These are phyloP conservation scores for Nakazawaea anatomiae DNA, from an alignment of 805 yeast genomes.

Conservation along the genomic window DNA sequence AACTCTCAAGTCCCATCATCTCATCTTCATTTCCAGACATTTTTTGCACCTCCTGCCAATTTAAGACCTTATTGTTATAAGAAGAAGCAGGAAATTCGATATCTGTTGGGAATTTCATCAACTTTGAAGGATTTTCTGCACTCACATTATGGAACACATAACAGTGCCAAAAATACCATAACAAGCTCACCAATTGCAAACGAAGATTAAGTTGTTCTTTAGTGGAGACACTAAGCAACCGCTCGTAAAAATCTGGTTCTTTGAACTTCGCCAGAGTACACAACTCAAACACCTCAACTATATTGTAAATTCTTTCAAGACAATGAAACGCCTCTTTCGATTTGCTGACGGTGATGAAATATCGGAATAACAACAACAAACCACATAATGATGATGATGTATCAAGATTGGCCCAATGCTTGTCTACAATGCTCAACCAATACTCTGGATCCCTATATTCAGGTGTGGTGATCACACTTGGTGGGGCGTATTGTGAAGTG, in stretches of 20 bases:
- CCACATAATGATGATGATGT: slow-evolving; percentile 9
- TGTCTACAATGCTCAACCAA: slow-evolving; percentile 30
- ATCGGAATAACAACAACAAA: slow-evolving; percentile 14
- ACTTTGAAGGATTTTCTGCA: slow-evolving; percentile 30
- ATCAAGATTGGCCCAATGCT: slow-evolving; percentile 25
- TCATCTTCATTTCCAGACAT: slow-evolving; percentile 16
- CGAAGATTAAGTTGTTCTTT: slow-evolving; percentile 27
- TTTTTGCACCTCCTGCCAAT: neutral
- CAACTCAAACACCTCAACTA: slow-evolving; percentile 26
- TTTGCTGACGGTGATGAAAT: slow-evolving; percentile 10
- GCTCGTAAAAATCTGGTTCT: slow-evolving; percentile 18
- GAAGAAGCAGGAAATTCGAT: slow-evolving; percentile 26
- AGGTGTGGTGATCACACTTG: slow-evolving; percentile 19
- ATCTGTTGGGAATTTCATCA: slow-evolving; percentile 23
- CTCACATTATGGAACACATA: slow-evolving; percentile 25
- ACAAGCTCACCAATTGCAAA: slow-evolving; percentile 25
- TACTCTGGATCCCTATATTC: slow-evolving; percentile 25
- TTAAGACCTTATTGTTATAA: neutral
- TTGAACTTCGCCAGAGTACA: slow-evolving; percentile 11
- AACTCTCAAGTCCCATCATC: slow-evolving; percentile 12
- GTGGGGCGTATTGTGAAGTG: slow-evolving; percentile 25
- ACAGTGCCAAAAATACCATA: slow-evolving; percentile 34
- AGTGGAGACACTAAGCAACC: slow-evolving; percentile 20
- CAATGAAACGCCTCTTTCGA: slow-evolving; percentile 22
- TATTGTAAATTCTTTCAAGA: slow-evolving; percentile 30